These are phyloP conservation scores for Torrubiellomyces zombiae DNA, from an alignment of 2,329 filamentous ascomycete genomes.

Conservation along the genomic window DNA sequence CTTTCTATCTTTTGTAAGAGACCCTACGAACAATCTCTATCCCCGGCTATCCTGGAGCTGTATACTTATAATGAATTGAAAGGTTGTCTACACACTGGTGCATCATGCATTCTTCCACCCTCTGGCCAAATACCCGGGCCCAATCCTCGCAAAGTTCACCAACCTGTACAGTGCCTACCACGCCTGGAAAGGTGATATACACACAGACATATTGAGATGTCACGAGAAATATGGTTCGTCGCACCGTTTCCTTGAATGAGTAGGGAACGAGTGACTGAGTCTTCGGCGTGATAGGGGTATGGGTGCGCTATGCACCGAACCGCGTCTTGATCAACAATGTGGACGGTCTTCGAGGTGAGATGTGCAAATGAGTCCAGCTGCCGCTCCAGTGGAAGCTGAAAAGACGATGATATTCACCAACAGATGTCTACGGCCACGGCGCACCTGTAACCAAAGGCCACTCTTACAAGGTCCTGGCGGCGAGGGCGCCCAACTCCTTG, in stretches of 20 bases:
- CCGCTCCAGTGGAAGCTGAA: no score
- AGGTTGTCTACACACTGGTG: background rate
- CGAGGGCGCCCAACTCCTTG: slow-evolving; percentile 5
- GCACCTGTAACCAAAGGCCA: slow-evolving; percentile 6
- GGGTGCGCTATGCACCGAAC: slow-evolving; percentile 16
- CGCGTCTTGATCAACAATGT: slow-evolving; percentile 5
- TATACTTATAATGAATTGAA: no score
- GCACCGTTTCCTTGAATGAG: no score
- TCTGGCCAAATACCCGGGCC: slow-evolving; percentile 17
- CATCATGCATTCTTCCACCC: slow-evolving; percentile 12
- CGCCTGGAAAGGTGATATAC: slow-evolving; percentile 17
- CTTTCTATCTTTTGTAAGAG: no score
- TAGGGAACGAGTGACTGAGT: slow-evolving; percentile 5
- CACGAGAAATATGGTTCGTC: slow-evolving; percentile 17
- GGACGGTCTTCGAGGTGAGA: slow-evolving; percentile 5
- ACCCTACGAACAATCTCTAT: no score
- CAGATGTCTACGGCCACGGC: slow-evolving; percentile 6
- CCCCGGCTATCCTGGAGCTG: no score
- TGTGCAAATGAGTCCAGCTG: no score
- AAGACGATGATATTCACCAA: no score
- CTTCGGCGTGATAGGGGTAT: no score
- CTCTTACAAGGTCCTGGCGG: slow-evolving; percentile 5
- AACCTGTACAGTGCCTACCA: slow-evolving; percentile 15
- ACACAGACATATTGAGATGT: slow-evolving; percentile 15
- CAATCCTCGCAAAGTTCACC: slow-evolving; percentile 16